phyloP scores from a whole-genome alignment of 495 filamentous ascomycete species.

The Hypoxylon crocopeplum region DNA sequence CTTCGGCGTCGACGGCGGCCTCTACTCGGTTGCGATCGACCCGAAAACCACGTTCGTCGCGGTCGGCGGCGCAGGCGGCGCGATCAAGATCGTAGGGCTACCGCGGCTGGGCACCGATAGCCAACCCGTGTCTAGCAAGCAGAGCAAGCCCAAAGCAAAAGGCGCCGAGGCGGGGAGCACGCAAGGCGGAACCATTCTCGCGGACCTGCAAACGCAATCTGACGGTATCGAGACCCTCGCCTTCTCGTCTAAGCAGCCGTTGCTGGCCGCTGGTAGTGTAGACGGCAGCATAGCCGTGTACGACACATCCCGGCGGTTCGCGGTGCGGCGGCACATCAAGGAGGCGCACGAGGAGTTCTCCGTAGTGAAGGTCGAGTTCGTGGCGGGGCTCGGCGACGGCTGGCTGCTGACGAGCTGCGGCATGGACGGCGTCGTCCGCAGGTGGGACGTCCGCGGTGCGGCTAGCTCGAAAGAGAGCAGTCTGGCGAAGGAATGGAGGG shows the following conservation, averaged over 20 bases:
- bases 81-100: slow-evolving; percentile 81
- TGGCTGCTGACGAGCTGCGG: slow-evolving; percentile 83
- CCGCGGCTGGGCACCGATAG: slow-evolving; percentile 66
- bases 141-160: slow-evolving; percentile 53
- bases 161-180: slow-evolving; percentile 47
- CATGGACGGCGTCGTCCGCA: slow-evolving; percentile 83
- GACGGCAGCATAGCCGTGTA: slow-evolving; percentile 91
- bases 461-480: slow-evolving; percentile 67
- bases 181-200: slow-evolving; percentile 74
- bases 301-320: slow-evolving; percentile 82
- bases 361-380: slow-evolving; percentile 92
- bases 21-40: slow-evolving; percentile 84
- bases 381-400: slow-evolving; percentile 49
- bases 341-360: slow-evolving; percentile 82
- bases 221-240: slow-evolving; percentile 87
- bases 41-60: slow-evolving; percentile 80
- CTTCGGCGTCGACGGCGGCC: slow-evolving; percentile 88
- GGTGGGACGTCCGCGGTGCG: slow-evolving; percentile 87
- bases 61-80: slow-evolving; percentile 85
- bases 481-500: slow-evolving; percentile 79
- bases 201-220: slow-evolving; percentile 60
- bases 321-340: slow-evolving; percentile 76
- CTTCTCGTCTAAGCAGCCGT: slow-evolving; percentile 76
- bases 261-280: slow-evolving; percentile 87
- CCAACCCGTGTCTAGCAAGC: slow-evolving; percentile 30